A percentile compares a stretch with the other conserved stretches of the same genome.
These are phyloP conservation scores for Solanum hybrid DNA, from an alignment of 305 asterid species.

Conservation along the genomic window DNA sequence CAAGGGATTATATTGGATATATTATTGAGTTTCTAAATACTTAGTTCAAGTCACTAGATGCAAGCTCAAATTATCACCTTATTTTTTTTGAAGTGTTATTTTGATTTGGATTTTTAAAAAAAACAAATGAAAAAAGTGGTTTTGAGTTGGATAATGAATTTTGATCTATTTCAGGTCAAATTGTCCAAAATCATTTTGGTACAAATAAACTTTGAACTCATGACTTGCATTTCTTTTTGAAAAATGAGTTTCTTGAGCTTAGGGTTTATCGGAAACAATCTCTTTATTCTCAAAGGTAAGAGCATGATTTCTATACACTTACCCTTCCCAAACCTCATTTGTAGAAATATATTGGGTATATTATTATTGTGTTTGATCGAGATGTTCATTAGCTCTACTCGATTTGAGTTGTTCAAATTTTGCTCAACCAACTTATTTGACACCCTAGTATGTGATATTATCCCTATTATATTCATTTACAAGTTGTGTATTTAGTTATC, in stretches of 20 bases:
- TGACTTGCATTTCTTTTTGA: background rate
- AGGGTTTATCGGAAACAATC: background rate
- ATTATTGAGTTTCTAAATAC: background rate
- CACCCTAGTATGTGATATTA: background rate
- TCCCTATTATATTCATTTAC: background rate
- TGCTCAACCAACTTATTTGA: background rate
- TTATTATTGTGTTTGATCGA: background rate
- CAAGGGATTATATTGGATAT: background rate
- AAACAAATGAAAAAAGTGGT: background rate
- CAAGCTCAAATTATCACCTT: background rate
- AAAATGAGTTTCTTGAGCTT: background rate
- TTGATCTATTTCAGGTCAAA: too few relatives aligned
- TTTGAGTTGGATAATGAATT: background rate
- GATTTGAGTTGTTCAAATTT: background rate
- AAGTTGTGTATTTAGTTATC: background rate
- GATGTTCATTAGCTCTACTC: background rate
- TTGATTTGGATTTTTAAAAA: background rate
- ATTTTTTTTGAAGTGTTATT: background rate
- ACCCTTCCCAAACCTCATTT: background rate
- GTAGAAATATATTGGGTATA: background rate
- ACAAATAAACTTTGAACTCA: background rate
- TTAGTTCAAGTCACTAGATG: background rate
- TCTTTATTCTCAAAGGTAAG: background rate
- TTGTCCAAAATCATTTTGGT: background rate
- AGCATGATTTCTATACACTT: background rate